phyloP scores from a whole-genome alignment of 192 early-diverging fungal species.

The Coemansia furcata region DNA sequence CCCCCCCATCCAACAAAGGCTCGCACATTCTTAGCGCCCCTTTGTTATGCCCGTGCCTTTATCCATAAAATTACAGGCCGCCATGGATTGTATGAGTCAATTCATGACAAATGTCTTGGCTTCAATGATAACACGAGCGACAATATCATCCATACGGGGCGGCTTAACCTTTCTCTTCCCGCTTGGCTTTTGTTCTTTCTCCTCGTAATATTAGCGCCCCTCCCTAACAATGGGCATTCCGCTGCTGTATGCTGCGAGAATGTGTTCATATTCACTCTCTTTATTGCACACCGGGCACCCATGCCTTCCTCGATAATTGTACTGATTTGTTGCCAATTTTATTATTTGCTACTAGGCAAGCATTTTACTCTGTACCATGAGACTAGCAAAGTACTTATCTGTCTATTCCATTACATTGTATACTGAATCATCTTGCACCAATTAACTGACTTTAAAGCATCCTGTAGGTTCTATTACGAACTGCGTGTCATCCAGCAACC shows the following conservation, averaged over 20 bases:
- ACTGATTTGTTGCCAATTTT: background rate
- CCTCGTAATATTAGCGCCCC: background rate
- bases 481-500: slow-evolving; percentile 64
- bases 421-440: background rate
- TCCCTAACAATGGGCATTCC: background rate
- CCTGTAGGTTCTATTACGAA: slow-evolving; percentile 52
- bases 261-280: background rate
- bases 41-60: background rate
- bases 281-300: background rate
- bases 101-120: background rate
- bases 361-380: background rate
- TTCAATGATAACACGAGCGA: background rate
- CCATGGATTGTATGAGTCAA: background rate
- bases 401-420: background rate
- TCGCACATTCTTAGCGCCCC: background rate
- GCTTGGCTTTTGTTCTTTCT: background rate
- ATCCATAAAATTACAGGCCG: background rate
- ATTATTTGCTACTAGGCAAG: background rate
- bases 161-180: background rate
- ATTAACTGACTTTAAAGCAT: background rate
- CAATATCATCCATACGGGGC: background rate
- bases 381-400: background rate
- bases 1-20: background rate
- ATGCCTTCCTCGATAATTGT: background rate
- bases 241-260: background rate